These are phyloP conservation scores for Cordyceps javanica DNA, from an alignment of 2,329 filamentous ascomycete species.

Conservation along the genomic window DNA sequence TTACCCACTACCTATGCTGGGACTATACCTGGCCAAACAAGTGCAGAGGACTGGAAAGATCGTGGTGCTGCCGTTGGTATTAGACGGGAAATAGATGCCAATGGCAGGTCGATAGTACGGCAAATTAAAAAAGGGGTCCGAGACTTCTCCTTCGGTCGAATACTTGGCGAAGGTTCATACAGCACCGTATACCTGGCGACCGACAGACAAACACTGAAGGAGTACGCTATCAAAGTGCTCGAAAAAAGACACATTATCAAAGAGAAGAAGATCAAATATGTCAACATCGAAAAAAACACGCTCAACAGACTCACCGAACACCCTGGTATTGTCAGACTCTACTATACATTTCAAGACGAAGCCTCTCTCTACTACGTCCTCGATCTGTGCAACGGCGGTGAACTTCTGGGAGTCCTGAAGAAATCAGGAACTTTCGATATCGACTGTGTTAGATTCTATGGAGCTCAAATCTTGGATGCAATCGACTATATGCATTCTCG, in stretches of 20 bases:
- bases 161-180: constrained; percentile 94
- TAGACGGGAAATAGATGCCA: constrained; percentile 76
- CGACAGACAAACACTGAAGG: constrained; percentile 86
- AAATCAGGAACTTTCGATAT: constrained; percentile 91
- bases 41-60: constrained; percentile 84
- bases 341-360: constrained; percentile 98
- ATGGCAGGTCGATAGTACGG: constrained; percentile 72
- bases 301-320: constrained; percentile 94
- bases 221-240: constrained; percentile 96
- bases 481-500: constrained; percentile 97
- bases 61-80: constrained; percentile 82
- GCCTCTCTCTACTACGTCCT: constrained; percentile 94
- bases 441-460: constrained; percentile 91
- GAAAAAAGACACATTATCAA: constrained; percentile 99
- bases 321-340: constrained; percentile 90
- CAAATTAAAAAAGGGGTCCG: constrained; percentile 95
- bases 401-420: constrained; percentile 87
- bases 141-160: constrained; percentile 88
- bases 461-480: constrained; percentile 90
- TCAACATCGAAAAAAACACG: constrained; percentile 99
- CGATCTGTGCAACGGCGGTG: constrained; percentile 86
- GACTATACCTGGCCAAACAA: constrained; percentile 22
- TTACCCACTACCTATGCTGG: neutral
- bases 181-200: constrained; percentile 91
- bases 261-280: constrained; percentile 99